Percentiles rank a stretch among this genome's conserved stretches.
These are phyloP conservation scores for Skeletonema grethae DNA, from an alignment of 108 stramenopile genomes.

Conservation along the genomic window DNA sequence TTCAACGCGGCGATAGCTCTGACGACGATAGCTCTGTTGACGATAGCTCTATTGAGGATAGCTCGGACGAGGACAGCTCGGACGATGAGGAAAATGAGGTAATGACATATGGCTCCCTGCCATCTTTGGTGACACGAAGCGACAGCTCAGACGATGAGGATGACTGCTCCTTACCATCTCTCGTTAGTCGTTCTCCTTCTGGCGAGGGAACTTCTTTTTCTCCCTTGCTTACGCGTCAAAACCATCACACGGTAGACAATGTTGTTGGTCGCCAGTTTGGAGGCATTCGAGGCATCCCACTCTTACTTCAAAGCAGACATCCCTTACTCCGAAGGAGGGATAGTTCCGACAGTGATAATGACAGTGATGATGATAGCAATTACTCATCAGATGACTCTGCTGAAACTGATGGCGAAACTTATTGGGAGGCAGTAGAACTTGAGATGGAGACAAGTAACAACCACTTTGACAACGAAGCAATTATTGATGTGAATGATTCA, in stretches of 20 bases:
- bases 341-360: not conserved
- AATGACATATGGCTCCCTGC: not conserved
- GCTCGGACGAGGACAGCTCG: not conserved
- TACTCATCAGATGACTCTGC: not conserved
- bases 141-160: not conserved
- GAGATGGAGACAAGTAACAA: not conserved
- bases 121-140: not conserved
- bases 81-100: not conserved
- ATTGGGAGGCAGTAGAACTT: not conserved
- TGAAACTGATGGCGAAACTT: not conserved
- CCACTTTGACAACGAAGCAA: not conserved
- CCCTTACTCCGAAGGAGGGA: not conserved
- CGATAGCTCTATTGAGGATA: no score
- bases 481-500: not conserved
- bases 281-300: not conserved
- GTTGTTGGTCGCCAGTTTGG: no score
- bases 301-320: no score
- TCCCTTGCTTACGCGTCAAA: not conserved
- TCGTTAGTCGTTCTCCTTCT: not conserved
- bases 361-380: not conserved
- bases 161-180: not conserved
- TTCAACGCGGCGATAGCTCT: not conserved
- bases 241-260: no score
- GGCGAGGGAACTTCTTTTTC: not conserved
- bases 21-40: no score